Evolutionary conservation across 768 basidiomycete genomes (phyloP).

Genomic region (Lactarius evosmus): DNA sequence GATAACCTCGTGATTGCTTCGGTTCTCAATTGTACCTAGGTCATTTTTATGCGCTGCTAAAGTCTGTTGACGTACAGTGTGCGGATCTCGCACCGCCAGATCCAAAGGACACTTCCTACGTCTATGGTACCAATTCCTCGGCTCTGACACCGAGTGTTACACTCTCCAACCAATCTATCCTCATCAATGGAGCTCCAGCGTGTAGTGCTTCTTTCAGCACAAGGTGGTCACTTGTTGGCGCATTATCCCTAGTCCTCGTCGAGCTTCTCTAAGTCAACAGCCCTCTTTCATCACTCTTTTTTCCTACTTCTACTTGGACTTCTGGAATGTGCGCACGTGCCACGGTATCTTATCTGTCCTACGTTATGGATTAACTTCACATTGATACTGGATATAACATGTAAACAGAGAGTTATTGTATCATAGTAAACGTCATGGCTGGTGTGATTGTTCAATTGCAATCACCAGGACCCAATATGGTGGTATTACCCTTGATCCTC

Average conservation of each 20-base stretch:
- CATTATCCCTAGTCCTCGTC: neutral
- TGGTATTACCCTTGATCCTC: constrained; percentile 5
- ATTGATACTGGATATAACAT: neutral
- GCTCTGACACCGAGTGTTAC: constrained; percentile 50
- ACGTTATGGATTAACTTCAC: neutral
- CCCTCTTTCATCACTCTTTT: neutral
- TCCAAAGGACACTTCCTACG: constrained; percentile 56
- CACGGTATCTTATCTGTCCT: neutral
- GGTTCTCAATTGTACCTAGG: constrained; percentile 37
- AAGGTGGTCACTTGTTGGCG: constrained; percentile 4
- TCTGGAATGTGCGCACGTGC: neutral
- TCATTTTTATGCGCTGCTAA: constrained; percentile 65
- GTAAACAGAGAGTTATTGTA: neutral
- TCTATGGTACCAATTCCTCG: constrained; percentile 56
- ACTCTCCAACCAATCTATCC: constrained; percentile 56
- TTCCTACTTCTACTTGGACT: neutral
- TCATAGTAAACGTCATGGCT: neutral
- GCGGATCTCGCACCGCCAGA: constrained; percentile 45
- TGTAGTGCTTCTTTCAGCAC: neutral
- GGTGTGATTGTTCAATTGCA: neutral
- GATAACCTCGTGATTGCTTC: neutral
- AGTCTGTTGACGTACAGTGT: constrained; percentile 64
- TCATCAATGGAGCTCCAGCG: constrained; percentile 47
- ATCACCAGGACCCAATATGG: neutral
- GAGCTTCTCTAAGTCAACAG: neutral